Evolutionary conservation across 108 stramenopile species (phyloP).

Genomic region (Epipyxis sp.): DNA sequence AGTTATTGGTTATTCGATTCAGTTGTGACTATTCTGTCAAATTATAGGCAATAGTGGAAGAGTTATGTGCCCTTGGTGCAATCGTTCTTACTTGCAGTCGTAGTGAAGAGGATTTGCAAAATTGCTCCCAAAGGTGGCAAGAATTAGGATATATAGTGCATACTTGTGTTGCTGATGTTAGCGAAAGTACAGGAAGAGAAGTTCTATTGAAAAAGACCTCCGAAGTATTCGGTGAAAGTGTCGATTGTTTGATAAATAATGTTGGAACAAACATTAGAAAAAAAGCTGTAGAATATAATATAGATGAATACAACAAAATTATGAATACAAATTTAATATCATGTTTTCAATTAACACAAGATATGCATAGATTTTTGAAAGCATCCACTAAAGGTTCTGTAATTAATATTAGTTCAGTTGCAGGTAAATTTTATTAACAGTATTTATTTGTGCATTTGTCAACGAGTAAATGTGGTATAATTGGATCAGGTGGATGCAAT

Average conservation of each 20-base stretch:
- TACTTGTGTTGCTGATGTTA: conserved; percentile 58
- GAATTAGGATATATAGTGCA: conserved; percentile 38
- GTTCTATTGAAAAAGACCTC: conserved; percentile 41
- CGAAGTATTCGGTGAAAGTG: conserved; percentile 36
- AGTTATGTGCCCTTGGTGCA: conserved; percentile 47
- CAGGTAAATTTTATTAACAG: conserved; percentile 50
- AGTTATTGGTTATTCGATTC: too few species aligned
- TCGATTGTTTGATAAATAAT: conserved; percentile 92
- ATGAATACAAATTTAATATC: conserved; percentile 77
- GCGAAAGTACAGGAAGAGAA: conserved; percentile 61
- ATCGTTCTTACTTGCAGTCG: conserved; percentile 40
- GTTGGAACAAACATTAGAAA: conserved; percentile 91
- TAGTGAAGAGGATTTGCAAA: not conserved
- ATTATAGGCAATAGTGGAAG: conserved; percentile 54
- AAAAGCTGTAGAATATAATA: conserved; percentile 72
- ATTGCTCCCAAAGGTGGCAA: conserved; percentile 38
- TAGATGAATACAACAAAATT: conserved; percentile 71
- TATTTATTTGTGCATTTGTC: not conserved
- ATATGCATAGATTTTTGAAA: conserved; percentile 42
- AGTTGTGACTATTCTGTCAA: too few species aligned
- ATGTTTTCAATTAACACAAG: conserved; percentile 61
- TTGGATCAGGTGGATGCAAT: conserved; percentile 9
- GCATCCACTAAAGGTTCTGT: conserved; percentile 60
- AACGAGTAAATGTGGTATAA: not conserved
- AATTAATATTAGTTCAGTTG: conserved; percentile 87